Evolutionary conservation across 2,329 filamentous ascomycete species (phyloP).

Genomic region (Parasarocladium wereldwijsianum): DNA sequence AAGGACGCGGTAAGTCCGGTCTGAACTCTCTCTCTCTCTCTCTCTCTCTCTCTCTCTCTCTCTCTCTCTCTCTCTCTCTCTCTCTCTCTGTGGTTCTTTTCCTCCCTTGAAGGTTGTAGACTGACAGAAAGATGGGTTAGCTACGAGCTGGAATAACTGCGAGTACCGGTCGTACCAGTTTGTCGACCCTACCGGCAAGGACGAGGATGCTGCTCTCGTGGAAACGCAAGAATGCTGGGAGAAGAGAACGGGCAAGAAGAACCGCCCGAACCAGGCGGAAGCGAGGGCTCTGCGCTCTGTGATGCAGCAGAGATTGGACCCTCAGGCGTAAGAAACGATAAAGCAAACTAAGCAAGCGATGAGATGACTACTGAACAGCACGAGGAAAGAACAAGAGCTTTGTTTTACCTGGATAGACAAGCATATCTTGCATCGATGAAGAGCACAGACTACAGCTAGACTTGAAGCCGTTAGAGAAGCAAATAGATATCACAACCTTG

Average conservation of each 20-base stretch:
- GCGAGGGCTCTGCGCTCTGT: conserved; percentile 26
- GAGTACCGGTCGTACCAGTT: conserved; percentile 59
- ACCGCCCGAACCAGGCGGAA: conserved; percentile 28
- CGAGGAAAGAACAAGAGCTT: no score
- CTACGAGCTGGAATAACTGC: conserved; percentile 61
- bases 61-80: neutral
- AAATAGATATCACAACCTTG: no score
- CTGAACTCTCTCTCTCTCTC: conserved; percentile 1
- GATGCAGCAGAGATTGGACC: conserved; percentile 19
- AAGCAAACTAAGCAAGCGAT: no score
- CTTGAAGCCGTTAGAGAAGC: no score
- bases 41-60: neutral
- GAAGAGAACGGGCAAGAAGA: conserved; percentile 24
- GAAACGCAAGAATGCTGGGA: conserved; percentile 35
- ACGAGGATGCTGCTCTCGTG: conserved; percentile 29
- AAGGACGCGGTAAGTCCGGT: conserved; percentile 24
- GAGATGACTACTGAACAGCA: no score
- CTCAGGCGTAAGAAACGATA: no score
- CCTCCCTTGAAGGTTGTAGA: neutral
- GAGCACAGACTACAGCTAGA: no score
- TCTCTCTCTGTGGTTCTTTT: neutral
- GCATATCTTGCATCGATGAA: no score
- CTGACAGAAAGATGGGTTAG: conserved; percentile 18
- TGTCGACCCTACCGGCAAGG: conserved; percentile 31
- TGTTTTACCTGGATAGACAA: no score